Conservation (phyloP, 768 basidiomycete species). For the Pisolithus orientalis region DNA sequence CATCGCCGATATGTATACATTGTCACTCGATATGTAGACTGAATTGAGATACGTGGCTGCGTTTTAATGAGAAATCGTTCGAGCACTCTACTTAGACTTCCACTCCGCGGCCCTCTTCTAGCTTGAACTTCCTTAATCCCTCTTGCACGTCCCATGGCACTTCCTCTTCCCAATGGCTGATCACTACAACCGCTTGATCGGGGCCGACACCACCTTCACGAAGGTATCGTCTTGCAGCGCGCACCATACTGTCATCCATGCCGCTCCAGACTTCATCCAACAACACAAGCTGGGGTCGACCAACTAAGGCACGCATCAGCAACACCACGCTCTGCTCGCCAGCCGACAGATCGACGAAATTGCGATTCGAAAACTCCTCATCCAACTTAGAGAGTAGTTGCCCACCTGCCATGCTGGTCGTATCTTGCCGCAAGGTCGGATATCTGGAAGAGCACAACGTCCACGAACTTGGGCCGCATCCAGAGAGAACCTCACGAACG, state of each 20-base stretch:
- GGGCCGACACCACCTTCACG: slow-evolving; percentile 41
- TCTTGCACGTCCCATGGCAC: slow-evolving; percentile 71
- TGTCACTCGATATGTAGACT: no score
- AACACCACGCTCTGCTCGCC: slow-evolving; percentile 79
- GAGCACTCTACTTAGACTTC: slow-evolving; percentile 26
- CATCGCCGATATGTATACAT: no score
- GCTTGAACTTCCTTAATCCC: slow-evolving; percentile 58
- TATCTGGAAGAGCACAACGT: neutral
- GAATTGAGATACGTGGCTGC: no score
- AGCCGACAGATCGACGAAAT: slow-evolving; percentile 60
- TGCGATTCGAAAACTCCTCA: slow-evolving; percentile 38
- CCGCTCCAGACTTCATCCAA: slow-evolving; percentile 93
- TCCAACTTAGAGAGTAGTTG: slow-evolving; percentile 10
- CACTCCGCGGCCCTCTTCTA: slow-evolving; percentile 68
- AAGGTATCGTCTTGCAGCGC: slow-evolving; percentile 57
- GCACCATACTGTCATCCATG: slow-evolving; percentile 79
- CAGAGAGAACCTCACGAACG: slow-evolving; percentile 54
- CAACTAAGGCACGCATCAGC: slow-evolving; percentile 81
- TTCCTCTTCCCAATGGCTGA: slow-evolving; percentile 91
- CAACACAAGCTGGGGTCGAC: slow-evolving; percentile 64
- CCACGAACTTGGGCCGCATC: slow-evolving; percentile 59
- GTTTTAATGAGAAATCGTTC: neutral
- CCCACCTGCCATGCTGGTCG: no score
- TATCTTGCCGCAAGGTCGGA: neutral
- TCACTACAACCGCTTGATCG: slow-evolving; percentile 74